Base-by-base conservation (phyloP, 371 early-diverging fungal genomes). In the Actinomucor elegans region DNA sequence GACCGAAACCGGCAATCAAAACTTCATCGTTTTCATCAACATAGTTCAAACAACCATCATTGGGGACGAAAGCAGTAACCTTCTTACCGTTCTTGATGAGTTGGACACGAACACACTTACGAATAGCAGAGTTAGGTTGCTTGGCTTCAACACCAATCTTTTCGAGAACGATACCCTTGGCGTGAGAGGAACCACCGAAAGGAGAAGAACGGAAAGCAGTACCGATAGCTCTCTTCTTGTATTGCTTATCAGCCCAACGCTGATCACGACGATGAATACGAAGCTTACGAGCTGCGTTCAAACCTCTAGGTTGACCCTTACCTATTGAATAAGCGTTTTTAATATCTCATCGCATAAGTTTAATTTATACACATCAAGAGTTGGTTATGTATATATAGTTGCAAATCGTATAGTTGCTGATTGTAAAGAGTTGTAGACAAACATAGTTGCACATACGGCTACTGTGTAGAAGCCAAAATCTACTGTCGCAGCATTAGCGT, bases 41-140 rank as follows among this genome's bases (percentile, higher is more conserved):
- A 77, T 82, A 93, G 92, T 97, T 98, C 70, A 99, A 78, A 79
- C 98, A 98, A 94, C 99, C 99, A 83, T 99, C 99, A 79, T 96
- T 96, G 77, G 99, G 99, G 54, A 99, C 99, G 87, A 99, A 99
- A 69, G 99, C 99, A 60, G 99, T 98, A 77, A 99, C 90, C 90
- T 96, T 99, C 93, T 99, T 99, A 79, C 96, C 98, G 89, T 99
- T 99, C 90, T 98, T 97, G 89, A 99, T 99, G 61, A 99, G 88
- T 84, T 99, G 99, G 66, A 98, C 98, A 91, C 99, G 94, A 64
- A 99, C 99, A 85, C 98, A 98, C 89, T 99, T 99, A 87, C 99
- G 96, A 86, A 99, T 97, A 71, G 99, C 99, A 83, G 99, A 99
- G 96, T 99, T 99, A 72, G 99, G 99, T 87, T 99, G 99, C 85